Evolutionary conservation across 1,139 yeast species (phyloP).

Genomic region (Taphrina deformans): DNA sequence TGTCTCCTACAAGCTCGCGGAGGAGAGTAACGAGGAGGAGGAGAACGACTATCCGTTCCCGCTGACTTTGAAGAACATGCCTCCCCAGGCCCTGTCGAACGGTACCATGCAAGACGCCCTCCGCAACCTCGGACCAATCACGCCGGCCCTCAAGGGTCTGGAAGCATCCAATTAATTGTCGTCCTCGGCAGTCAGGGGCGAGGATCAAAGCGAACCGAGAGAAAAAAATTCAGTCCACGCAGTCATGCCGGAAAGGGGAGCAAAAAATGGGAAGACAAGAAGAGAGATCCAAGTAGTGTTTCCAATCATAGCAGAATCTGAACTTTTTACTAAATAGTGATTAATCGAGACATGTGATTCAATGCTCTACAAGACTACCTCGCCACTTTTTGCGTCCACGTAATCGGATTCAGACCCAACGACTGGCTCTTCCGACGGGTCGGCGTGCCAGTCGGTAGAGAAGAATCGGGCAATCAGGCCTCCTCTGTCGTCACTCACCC

Average conservation of each 20-base stretch:
- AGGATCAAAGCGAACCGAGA: no score
- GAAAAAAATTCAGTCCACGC: no score
- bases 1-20: slow-evolving; percentile 71
- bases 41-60: slow-evolving; percentile 31
- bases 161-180: background rate
- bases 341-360: background rate
- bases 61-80: slow-evolving; percentile 28
- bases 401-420: background rate
- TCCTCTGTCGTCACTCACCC: background rate
- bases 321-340: background rate
- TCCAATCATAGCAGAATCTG: slow-evolving; percentile 1
- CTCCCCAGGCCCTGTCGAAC: slow-evolving; percentile 6
- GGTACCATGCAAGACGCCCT: slow-evolving; percentile 11
- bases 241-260: no score
- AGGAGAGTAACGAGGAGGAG: slow-evolving; percentile 46
- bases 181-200: no score
- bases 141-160: slow-evolving; percentile 29
- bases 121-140: slow-evolving; percentile 23
- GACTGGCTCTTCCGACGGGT: background rate
- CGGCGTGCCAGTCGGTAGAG: background rate
- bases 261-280: background rate
- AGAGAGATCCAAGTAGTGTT: background rate
- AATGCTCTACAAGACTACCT: background rate
- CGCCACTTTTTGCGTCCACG: background rate
- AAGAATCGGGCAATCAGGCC: background rate